Conservation (phyloP, 768 basidiomycete species). For the Kwoniella botswanensis region DNA sequence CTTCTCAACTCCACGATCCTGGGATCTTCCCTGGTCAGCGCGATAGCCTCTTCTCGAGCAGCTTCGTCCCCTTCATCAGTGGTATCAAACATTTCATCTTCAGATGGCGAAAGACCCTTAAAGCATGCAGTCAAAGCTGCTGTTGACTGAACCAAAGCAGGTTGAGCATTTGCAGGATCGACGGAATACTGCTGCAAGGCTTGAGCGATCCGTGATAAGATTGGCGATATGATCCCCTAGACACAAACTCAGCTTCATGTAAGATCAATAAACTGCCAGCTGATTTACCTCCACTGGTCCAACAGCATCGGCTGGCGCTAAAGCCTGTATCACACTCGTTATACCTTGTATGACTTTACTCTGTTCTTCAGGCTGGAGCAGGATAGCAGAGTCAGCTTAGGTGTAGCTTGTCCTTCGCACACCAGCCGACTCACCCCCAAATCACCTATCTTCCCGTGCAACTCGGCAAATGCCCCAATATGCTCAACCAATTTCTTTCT, state of each 20-base stretch:
- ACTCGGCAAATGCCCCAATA: constrained; percentile 79
- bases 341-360: constrained; percentile 90
- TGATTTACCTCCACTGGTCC: constrained; percentile 71
- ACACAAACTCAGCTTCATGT: neutral
- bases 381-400: constrained; percentile 13
- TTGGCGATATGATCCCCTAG: constrained; percentile 76
- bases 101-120: constrained; percentile 79
- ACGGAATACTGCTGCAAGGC: constrained; percentile 23
- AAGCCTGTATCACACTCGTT: constrained; percentile 87
- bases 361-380: constrained; percentile 65
- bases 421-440: constrained; percentile 67
- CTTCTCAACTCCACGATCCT: constrained; percentile 64
- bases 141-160: constrained; percentile 71
- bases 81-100: constrained; percentile 70
- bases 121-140: constrained; percentile 83
- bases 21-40: constrained; percentile 66
- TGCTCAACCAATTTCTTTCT: constrained; percentile 79
- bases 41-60: constrained; percentile 61
- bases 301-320: constrained; percentile 78
- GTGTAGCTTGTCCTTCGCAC: neutral
- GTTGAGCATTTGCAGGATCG: constrained; percentile 71
- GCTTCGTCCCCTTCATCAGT: constrained; percentile 60
- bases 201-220: constrained; percentile 70
- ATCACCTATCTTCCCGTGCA: constrained; percentile 75
- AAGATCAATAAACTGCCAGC: neutral